A percentile compares a stretch with the other conserved stretches of the same genome.
Evolutionary conservation across 1,284 basidiomycete genomes (phyloP).

Genomic region (Naganishia cerealis): DNA sequence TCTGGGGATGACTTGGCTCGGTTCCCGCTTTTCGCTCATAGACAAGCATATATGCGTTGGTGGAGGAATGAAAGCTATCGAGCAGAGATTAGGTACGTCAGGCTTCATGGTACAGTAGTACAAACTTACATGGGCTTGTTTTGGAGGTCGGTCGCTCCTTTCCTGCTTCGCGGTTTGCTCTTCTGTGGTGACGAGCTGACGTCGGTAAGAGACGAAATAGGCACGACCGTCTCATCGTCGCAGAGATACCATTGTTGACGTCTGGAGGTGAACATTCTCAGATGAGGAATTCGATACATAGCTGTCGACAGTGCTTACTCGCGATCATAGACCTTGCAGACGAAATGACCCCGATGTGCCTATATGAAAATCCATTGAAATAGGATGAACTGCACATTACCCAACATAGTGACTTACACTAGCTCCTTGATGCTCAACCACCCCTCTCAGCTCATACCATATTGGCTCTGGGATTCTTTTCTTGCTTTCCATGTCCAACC

Average conservation of each 20-base stretch:
- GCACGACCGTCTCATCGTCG: conserved; percentile 66
- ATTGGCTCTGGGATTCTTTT: conserved; percentile 39
- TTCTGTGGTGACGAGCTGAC: conserved; percentile 56
- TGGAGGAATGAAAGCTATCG: conserved; percentile 58
- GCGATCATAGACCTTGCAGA: conserved; percentile 78
- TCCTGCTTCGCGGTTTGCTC: conserved; percentile 52
- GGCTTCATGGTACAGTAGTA: not conserved
- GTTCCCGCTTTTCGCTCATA: conserved; percentile 56
- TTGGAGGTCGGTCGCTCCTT: conserved; percentile 43
- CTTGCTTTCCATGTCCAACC: conserved; percentile 53
- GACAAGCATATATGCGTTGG: conserved; percentile 89
- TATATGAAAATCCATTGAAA: conserved; percentile 51
- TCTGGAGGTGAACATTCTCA: conserved; percentile 54
- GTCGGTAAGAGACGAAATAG: not conserved
- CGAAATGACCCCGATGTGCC: conserved; percentile 89
- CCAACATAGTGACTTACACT: conserved; percentile 41
- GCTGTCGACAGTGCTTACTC: conserved; percentile 57
- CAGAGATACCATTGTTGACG: conserved; percentile 79
- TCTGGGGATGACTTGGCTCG: not conserved
- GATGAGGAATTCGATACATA: not conserved
- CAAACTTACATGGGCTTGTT: conserved; percentile 5
- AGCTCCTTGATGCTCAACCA: conserved; percentile 77
- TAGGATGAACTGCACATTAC: not conserved
- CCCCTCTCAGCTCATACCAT: conserved; percentile 74
- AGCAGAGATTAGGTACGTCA: conserved; percentile 30